Evolutionary conservation across 495 filamentous ascomycete species (phyloP), one percentile per base, ranked within the genome.

Genomic region (Platismatia glauca): DNA sequence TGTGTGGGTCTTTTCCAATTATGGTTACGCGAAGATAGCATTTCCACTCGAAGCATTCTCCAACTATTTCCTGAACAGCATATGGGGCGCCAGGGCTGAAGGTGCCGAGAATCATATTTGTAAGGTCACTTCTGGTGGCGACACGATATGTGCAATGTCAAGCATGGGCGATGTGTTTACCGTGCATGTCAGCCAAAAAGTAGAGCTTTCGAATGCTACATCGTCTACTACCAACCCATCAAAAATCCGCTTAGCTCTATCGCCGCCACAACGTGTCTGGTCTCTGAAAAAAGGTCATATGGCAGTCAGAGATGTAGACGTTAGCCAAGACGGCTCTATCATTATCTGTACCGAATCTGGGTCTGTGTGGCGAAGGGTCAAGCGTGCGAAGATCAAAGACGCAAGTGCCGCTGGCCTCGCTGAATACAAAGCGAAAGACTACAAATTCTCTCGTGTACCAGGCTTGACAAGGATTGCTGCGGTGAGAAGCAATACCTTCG

Each of bases 271-370:
- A 55, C 82, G 88, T 58, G 86, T 95, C 38, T 98, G 94, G 94
- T 84, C 85, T 35, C 72, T 87, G 22, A 86, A 84, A 67, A 92
- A 89, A 66, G 85, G 83, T 5, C 84, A 89, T 61, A 95, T 95
- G 82, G 90, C 90, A 15, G 92, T 88, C 12, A 82, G 80, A 64
- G 95, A 96, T 66, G 88, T 95, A 22, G 89, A 84, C 64, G 86
- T 98, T 7, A 90, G 91, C 18, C 90, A 95, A 71, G 89, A 97
- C 76, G 95, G 91, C 9, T 96, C 91, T 4, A 90, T 98, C 63
- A 95, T 98, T 62, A 84, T 98, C 62, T 92, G 90, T 67, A 97
- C 94, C 2, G 80, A 89, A 61, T 91, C 90, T 41, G 94, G 94
- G 8, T 92, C 89, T 52, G 92, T 96, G 2, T 98, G 92, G 92